phyloP scores from a whole-genome alignment of 257 asterid genomes.

The Cynanchum wilfordii region DNA sequence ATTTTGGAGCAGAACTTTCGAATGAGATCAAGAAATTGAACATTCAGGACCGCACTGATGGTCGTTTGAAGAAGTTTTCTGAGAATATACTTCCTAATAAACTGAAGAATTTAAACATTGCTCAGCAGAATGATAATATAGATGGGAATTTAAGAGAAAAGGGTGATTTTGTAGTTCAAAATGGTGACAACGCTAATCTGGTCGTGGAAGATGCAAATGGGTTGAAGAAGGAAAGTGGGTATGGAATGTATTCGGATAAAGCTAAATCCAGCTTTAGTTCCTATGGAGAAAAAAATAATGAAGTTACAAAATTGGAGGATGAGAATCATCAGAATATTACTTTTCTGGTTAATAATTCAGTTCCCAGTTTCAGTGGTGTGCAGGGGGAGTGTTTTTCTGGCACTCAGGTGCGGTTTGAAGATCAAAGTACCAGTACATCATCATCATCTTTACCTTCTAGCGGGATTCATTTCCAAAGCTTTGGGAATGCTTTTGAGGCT shows the following conservation, averaged over 20 bases:
- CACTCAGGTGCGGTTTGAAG: conserved; percentile 24
- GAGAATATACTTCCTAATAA: conserved; percentile 17
- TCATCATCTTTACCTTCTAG: conserved; percentile 30
- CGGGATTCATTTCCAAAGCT: conserved; percentile 27
- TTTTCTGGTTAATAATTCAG: conserved; percentile 29
- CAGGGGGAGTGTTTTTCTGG: conserved; percentile 20
- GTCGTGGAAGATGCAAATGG: neutral
- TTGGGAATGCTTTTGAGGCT: conserved; percentile 31
- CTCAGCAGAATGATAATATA: conserved; percentile 17
- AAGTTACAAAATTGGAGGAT: conserved; percentile 25
- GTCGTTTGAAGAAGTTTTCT: conserved; percentile 21
- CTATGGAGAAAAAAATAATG: conserved; percentile 23
- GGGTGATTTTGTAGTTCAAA: conserved; percentile 14
- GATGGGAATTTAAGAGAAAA: conserved; percentile 18
- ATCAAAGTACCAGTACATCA: conserved; percentile 33
- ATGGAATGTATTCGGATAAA: conserved; percentile 18
- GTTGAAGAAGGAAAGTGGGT: conserved; percentile 13
- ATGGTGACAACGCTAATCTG: conserved; percentile 1
- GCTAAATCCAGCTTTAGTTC: conserved; percentile 20
- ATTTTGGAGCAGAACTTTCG: conserved; percentile 32
- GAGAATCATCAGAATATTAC: conserved; percentile 24
- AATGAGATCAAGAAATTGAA: conserved; percentile 60
- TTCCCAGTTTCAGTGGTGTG: conserved; percentile 39
- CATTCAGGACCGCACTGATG: conserved; percentile 31
- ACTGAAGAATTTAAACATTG: conserved; percentile 20